Evolutionary conservation across 1,284 basidiomycete species (phyloP), one percentile per base, ranked within the genome.

Genomic region (Puccinia novopanici): DNA sequence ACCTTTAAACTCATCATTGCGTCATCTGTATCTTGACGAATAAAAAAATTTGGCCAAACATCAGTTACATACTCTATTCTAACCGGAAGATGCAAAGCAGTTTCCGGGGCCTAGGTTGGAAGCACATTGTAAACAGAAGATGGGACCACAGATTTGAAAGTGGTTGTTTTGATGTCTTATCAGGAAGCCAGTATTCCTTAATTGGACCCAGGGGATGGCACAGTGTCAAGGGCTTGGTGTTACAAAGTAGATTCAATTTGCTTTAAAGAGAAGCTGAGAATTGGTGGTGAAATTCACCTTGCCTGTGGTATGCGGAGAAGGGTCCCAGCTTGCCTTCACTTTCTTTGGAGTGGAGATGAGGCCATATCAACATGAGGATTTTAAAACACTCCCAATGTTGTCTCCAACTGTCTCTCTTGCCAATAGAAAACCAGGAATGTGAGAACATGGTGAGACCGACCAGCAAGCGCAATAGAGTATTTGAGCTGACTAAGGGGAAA

Each of bases 171-270:
- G 88, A 75, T 94, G 88, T 92, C 94, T 95, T 93, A 85, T 99
- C 97, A 82, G 95, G 93, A 93, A 97, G 96, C 95, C 95, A 98
- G 85, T 96, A 97, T 84, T 95, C 93, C 82, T 90, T 89, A 17
- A 92, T 93, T 50, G 94, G 85, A 15, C 92, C 92, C 93, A 82
- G 22, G 8, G 42, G 24, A 70, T 37, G 48, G 81, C 86, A 79
- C 83, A 81, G 57, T 61, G 73, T 61, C 59, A 59, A 63, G 61
- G 57, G 48, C 24, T 30, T 50, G 48, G 6, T 24, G 34, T 24
- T 63, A n/a, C 27, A 59, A 17, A 75, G 37, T 45, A 75, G 10
- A 50, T 50, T 61, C 30, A 48, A 61, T 48, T 40, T 15, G 27
- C 22, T 55, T 40, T 75, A 22, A 27, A 30, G n/a, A 17, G 27